Evolutionary conservation across 805 yeast genomes (phyloP), one percentile per base, ranked within the genome.

Genomic region (Diddensiella caesifluorescens): DNA sequence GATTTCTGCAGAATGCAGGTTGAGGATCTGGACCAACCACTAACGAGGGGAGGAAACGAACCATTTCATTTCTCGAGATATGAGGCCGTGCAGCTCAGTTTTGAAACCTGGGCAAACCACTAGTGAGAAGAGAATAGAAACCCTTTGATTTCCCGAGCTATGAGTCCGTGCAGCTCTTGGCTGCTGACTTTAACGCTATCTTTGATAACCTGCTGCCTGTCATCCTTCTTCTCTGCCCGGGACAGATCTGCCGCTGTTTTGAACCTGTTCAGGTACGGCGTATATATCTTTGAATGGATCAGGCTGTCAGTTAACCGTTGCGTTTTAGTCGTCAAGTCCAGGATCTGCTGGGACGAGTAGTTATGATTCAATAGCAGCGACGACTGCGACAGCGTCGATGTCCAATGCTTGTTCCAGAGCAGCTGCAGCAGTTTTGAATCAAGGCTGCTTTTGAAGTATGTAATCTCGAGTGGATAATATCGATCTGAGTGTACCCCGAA

Each of bases 401-500:
- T 62, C 79, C 79, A 75, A 50, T 65, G 71, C 45, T 70, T 68
- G 42, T 61, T 62, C 65, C 71, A 66, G 16, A 76, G 44, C 25
- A 65, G 51, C 30, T 67, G 61, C 18, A 78, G 52, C 16, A 80
- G 55, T 30, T 63, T 58, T 18, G 63, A 62, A 53, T 84, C 92
- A 4, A 66, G 49, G 1, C 65, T 59, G 37, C 73, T 74, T 44
- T 73, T 65, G 64, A 79, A 82, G 6, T 82, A 69, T 37, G 75
- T 73, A 29, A 86, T 71, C 25, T 76, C 74, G 20, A 86, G 63
- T 2, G 83, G 63, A 56, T 86, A 85, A 61, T 85, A 87, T 46
- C 68, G 71, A 34, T 75, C 75, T 0, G 85, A 71, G 56, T 85
- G 88, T 30, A 73, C 75, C 0, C 95, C 95, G 57, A 73, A 79